Evolutionary conservation across 306 rosid genomes (phyloP).

Genomic region (Medicago lupulina): DNA sequence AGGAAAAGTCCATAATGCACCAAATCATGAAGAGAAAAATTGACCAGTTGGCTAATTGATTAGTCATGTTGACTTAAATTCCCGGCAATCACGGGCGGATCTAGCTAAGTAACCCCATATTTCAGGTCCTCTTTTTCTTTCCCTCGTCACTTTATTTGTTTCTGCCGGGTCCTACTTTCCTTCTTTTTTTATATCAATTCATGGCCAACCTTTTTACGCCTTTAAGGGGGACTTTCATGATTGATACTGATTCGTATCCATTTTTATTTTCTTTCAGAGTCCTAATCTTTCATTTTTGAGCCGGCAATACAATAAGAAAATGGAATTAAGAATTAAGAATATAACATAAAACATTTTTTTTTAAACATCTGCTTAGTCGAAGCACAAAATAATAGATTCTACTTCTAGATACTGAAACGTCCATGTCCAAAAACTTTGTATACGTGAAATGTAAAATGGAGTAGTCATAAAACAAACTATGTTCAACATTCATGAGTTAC

Average conservation of each 20-base stretch:
- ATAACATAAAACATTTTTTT: not conserved
- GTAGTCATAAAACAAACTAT: no score
- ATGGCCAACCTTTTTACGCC: no score
- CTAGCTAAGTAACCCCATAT: slow-evolving; percentile 35
- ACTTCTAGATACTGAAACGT: not conserved
- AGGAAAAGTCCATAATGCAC: not conserved
- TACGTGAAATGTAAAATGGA: no score
- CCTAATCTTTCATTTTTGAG: no score
- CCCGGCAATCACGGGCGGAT: slow-evolving; percentile 46
- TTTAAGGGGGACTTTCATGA: no score
- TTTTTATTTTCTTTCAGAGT: no score
- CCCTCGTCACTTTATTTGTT: slow-evolving; percentile 1
- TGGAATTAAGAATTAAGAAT: not conserved
- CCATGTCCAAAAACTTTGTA: no score
- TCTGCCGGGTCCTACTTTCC: slow-evolving; percentile 36
- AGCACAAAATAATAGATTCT: not conserved
- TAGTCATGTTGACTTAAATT: slow-evolving; percentile 46
- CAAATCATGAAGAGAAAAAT: slow-evolving; percentile 12
- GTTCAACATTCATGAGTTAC: no score
- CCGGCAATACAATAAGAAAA: no score
- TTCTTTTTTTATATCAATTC: not conserved
- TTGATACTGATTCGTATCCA: no score
- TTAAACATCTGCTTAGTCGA: not conserved
- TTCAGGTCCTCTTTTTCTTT: slow-evolving; percentile 10
- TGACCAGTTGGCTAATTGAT: slow-evolving; percentile 49